phyloP scores from a whole-genome alignment of 495 filamentous ascomycete species.

The Neurospora hispaniola region DNA sequence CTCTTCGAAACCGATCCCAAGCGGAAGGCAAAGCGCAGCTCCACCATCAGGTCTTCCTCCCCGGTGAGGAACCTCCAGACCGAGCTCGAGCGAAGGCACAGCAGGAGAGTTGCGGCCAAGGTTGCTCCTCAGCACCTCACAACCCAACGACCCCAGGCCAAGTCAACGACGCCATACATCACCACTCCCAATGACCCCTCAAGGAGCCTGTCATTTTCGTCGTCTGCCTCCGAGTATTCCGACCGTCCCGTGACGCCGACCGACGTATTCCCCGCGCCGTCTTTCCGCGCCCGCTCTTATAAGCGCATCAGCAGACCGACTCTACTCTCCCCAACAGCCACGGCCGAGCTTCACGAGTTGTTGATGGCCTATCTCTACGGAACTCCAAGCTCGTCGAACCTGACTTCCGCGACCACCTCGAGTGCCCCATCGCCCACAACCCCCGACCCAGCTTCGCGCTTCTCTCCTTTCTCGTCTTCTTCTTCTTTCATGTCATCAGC shows the following conservation, averaged over 20 bases:
- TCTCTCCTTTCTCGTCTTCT: constrained; percentile 14
- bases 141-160: not conserved
- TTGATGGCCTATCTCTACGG: constrained; percentile 21
- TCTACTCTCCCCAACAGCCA: constrained; percentile 22
- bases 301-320: constrained; percentile 27
- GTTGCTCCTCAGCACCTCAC: not conserved
- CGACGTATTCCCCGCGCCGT: not conserved
- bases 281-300: constrained; percentile 16
- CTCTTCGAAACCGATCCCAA: constrained; percentile 22
- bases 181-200: constrained; percentile 2
- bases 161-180: constrained; percentile 1
- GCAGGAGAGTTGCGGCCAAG: constrained; percentile 16
- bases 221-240: constrained; percentile 6
- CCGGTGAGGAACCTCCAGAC: constrained; percentile 22
- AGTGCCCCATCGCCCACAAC: constrained; percentile 21
- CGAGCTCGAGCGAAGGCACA: constrained; percentile 25
- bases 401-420: constrained; percentile 11
- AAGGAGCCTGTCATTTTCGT: constrained; percentile 5
- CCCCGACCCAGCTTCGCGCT: constrained; percentile 10
- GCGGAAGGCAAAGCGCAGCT: constrained; percentile 10
- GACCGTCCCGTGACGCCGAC: constrained; percentile 12
- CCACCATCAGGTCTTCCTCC: constrained; percentile 12
- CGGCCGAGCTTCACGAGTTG: constrained; percentile 23
- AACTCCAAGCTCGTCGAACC: constrained; percentile 1
- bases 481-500: not conserved